phyloP scores from a whole-genome alignment of 2,329 filamentous ascomycete genomes.

The Fusarium mexicanum region DNA sequence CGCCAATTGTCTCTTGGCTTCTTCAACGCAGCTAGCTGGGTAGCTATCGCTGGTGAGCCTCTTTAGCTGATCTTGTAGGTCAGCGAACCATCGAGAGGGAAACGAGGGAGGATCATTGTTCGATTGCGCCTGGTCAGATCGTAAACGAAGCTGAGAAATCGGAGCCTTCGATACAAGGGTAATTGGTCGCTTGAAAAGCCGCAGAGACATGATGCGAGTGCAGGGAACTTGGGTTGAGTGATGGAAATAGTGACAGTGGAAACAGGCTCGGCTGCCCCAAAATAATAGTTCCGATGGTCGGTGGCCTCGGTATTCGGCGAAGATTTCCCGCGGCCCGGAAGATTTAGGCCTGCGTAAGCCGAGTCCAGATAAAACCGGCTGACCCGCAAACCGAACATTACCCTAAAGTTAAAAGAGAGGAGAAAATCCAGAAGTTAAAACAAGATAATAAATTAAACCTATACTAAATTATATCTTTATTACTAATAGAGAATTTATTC shows the following conservation, averaged over 20 bases:
- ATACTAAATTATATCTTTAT: no score
- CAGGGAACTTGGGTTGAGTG: background rate
- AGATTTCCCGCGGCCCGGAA: background rate
- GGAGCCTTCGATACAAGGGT: background rate
- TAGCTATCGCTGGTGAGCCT: background rate
- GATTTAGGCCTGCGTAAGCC: background rate
- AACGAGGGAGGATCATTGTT: background rate
- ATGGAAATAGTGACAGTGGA: background rate
- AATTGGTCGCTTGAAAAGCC: background rate
- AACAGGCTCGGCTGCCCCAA: background rate
- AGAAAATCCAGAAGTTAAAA: background rate
- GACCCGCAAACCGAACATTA: background rate
- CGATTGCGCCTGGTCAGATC: background rate
- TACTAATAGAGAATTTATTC: no score
- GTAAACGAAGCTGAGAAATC: background rate
- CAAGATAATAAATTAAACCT: background rate
- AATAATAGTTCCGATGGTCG: background rate
- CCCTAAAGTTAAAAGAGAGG: background rate
- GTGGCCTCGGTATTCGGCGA: background rate
- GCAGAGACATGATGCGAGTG: background rate
- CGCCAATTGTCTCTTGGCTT: background rate
- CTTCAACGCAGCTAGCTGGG: background rate
- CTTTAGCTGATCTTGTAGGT: constrained; percentile 10
- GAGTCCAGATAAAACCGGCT: background rate
- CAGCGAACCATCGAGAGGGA: constrained; percentile 24